Conservation (phyloP, 345 rosid genomes). For the Geranium rotundifolium region DNA sequence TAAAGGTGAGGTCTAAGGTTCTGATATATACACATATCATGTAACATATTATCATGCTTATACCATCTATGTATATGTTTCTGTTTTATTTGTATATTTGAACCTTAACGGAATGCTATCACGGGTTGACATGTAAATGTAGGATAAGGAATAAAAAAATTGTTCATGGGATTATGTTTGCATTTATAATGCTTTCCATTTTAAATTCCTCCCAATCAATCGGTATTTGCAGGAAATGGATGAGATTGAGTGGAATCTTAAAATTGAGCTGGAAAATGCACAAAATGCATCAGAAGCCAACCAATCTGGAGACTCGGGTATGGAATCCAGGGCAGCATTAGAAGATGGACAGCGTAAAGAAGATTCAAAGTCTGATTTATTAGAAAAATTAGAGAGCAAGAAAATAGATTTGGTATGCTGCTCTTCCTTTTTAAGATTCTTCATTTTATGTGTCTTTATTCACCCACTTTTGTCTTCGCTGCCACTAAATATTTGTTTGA, state of each 20-base stretch:
- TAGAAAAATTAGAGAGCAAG: constrained; percentile 61
- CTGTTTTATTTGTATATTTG: no score
- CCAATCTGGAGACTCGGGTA: constrained; percentile 20
- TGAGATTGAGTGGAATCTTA: constrained; percentile 38
- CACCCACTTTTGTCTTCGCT: neutral
- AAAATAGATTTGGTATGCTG: constrained; percentile 53
- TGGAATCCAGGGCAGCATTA: constrained; percentile 15
- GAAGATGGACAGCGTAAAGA: constrained; percentile 34
- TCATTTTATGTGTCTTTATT: neutral
- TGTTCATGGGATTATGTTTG: no score
- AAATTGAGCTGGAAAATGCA: constrained; percentile 38
- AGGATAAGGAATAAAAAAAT: no score
- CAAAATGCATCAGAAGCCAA: constrained; percentile 22
- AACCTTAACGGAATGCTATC: no score
- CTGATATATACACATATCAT: no score
- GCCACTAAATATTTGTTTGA: constrained; percentile 6
- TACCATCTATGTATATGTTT: neutral
- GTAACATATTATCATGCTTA: neutral
- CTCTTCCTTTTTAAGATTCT: constrained; percentile 1
- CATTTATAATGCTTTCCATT: no score
- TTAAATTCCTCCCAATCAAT: no score
- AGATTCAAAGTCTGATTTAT: constrained; percentile 29
- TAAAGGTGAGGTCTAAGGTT: constrained; percentile 40
- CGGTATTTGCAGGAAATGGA: constrained; percentile 60
- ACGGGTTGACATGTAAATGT: no score